These are phyloP conservation scores for Phytophthora pisi DNA, from an alignment of 352 stramenopile genomes.

Conservation along the genomic window DNA sequence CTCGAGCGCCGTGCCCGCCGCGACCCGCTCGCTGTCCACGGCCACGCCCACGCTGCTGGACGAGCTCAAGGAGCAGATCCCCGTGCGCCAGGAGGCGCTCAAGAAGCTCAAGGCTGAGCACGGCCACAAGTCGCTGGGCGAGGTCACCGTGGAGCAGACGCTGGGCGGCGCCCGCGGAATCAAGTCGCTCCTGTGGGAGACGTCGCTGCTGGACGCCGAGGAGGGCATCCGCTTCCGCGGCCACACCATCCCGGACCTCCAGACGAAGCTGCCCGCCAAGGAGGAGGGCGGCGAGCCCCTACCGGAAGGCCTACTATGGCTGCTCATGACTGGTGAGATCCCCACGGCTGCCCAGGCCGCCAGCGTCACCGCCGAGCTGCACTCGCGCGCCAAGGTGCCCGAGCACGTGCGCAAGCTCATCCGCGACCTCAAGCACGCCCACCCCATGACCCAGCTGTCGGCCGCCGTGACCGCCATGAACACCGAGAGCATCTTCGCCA, in stretches of 20 bases:
- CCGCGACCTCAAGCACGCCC: constrained; percentile 96
- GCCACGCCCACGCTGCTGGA: constrained; percentile 73
- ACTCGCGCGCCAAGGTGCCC: constrained; percentile 94
- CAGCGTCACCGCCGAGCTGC: constrained; percentile 95
- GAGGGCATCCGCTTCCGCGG: constrained; percentile 99
- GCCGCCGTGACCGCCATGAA: constrained; percentile 94
- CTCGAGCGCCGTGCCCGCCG: constrained; percentile 34
- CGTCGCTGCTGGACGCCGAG: constrained; percentile 93
- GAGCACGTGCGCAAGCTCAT: constrained; percentile 96
- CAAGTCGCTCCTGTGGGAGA: constrained; percentile 99
- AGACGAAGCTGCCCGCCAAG: constrained; percentile 94
- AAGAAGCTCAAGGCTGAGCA: constrained; percentile 95
- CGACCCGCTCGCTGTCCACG: constrained; percentile 72
- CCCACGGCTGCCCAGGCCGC: constrained; percentile 97
- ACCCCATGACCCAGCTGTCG: constrained; percentile 99
- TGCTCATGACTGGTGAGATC: constrained; percentile 97
- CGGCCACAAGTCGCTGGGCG: constrained; percentile 91
- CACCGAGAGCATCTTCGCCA: constrained; percentile 96
- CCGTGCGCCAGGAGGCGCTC: constrained; percentile 91
- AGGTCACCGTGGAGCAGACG: constrained; percentile 97
- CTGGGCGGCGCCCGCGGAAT: constrained; percentile 97
- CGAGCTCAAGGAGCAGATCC: constrained; percentile 90
- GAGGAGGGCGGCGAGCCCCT: constrained; percentile 95
- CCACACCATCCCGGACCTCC: constrained; percentile 98
- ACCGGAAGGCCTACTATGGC: constrained; percentile 97